Conservation (phyloP, 2,329 filamentous ascomycete genomes). For the Verticillium zaregamsianum region DNA sequence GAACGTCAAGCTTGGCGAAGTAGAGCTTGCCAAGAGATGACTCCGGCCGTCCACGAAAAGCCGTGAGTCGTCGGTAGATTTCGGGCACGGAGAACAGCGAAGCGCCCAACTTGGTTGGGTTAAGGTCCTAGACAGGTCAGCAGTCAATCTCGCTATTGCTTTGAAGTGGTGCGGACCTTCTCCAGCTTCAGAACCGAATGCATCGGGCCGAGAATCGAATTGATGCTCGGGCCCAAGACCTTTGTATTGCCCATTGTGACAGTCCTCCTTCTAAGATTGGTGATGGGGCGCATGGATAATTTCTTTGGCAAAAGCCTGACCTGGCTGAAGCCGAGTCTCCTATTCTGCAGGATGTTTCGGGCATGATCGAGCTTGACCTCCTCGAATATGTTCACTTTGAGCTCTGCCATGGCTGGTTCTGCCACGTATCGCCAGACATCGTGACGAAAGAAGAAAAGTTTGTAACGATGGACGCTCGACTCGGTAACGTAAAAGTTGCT, state of each 20-base stretch:
- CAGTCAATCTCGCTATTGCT: not conserved
- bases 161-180: constrained; percentile 44
- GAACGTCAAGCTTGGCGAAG: constrained; percentile 90
- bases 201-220: constrained; percentile 60
- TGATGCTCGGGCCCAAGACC: constrained; percentile 38
- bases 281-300: constrained; percentile 73
- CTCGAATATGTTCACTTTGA: constrained; percentile 75
- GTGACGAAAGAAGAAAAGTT: constrained; percentile 89
- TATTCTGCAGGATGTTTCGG: constrained; percentile 51
- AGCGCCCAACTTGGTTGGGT: constrained; percentile 65
- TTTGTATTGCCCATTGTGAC: constrained; percentile 61
- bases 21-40: constrained; percentile 51
- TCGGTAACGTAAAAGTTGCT: constrained; percentile 95
- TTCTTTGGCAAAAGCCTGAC: constrained; percentile 81
- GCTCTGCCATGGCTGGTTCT: constrained; percentile 62
- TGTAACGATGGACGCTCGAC: constrained; percentile 73
- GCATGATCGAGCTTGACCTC: constrained; percentile 61
- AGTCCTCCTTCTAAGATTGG: constrained; percentile 71
- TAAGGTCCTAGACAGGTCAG: constrained; percentile 23
- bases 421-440: constrained; percentile 81
- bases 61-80: constrained; percentile 68
- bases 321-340: constrained; percentile 70
- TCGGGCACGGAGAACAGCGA: constrained; percentile 79
- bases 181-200: constrained; percentile 77
- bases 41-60: constrained; percentile 56